Percentiles rank a stretch among this genome's conserved stretches.
phyloP scores from a whole-genome alignment of 2,329 filamentous ascomycete genomes.

The Claviceps humidiphila region DNA sequence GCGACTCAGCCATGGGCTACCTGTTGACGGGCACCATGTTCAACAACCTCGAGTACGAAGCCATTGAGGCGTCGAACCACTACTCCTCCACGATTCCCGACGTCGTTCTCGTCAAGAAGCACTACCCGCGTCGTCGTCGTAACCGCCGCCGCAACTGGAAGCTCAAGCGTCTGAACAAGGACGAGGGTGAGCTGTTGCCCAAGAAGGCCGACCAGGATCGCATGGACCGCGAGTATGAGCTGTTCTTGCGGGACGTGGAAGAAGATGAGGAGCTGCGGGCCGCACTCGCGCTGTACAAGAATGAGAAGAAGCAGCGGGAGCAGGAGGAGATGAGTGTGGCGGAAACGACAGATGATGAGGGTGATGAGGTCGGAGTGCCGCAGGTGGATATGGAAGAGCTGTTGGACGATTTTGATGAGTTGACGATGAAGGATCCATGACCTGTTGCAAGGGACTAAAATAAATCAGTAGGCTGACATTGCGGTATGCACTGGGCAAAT shows the following conservation, averaged over 20 bases:
- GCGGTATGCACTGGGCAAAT: too few species aligned
- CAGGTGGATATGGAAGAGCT: conserved; percentile 68
- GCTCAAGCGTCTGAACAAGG: conserved; percentile 82
- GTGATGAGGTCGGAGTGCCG: conserved; percentile 50
- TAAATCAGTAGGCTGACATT: background rate
- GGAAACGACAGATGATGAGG: conserved; percentile 47
- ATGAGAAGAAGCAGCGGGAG: conserved; percentile 36
- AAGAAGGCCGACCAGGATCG: conserved; percentile 79
- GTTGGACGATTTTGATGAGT: conserved; percentile 85
- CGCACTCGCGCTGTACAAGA: conserved; percentile 79
- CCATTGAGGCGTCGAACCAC: conserved; percentile 62
- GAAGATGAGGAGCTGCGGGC: conserved; percentile 81
- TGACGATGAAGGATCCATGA: conserved; percentile 31
- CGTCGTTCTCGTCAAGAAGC: conserved; percentile 92
- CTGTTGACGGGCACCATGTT: conserved; percentile 80
- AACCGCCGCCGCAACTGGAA: conserved; percentile 74
- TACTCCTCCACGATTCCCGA: conserved; percentile 76
- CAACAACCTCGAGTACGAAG: conserved; percentile 78
- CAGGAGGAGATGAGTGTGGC: conserved; percentile 55
- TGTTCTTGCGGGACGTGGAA: conserved; percentile 94
- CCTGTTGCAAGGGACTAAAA: too few species aligned
- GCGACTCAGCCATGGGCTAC: conserved; percentile 93
- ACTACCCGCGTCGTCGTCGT: conserved; percentile 79
- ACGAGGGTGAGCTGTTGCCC: conserved; percentile 76
- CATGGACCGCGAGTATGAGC: conserved; percentile 88